Percentiles rank a stretch among this genome's conserved stretches.
These are phyloP conservation scores for Babesia ovata DNA, from an alignment of 169 alveolate species.

Conservation along the genomic window DNA sequence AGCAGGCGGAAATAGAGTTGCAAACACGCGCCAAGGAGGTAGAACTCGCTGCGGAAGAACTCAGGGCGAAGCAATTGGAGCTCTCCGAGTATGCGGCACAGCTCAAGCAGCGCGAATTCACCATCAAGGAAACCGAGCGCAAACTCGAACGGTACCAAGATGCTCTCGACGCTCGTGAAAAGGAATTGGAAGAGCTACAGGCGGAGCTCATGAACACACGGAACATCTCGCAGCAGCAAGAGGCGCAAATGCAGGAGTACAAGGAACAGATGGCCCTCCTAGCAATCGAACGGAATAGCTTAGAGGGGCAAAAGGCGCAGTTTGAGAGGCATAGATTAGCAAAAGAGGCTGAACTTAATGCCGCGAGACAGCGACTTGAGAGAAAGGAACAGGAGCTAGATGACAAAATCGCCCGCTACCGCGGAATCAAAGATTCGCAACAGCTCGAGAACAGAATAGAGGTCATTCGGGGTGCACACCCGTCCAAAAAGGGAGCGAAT, in stretches of 20 bases:
- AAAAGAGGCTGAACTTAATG: constrained; percentile 54
- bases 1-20: constrained; percentile 44
- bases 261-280: constrained; percentile 64
- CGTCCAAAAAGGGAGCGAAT: neutral
- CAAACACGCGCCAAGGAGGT: constrained; percentile 37
- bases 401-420: constrained; percentile 29
- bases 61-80: constrained; percentile 39
- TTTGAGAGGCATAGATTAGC: constrained; percentile 50
- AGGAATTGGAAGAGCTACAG: constrained; percentile 33
- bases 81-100: constrained; percentile 42
- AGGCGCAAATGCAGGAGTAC: constrained; percentile 53
- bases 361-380: constrained; percentile 54
- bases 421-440: constrained; percentile 25
- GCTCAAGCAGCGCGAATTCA: constrained; percentile 38
- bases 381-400: constrained; percentile 52
- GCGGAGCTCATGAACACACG: constrained; percentile 42
- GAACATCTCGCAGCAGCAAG: constrained; percentile 16
- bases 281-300: constrained; percentile 65
- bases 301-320: constrained; percentile 69
- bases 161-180: constrained; percentile 22
- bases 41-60: constrained; percentile 44
- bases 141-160: constrained; percentile 40
- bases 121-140: constrained; percentile 35
- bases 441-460: constrained; percentile 34
- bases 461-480: constrained; percentile 13